Base-by-base conservation (phyloP, 305 asterid genomes). In the Stenogyne calaminthoides region DNA sequence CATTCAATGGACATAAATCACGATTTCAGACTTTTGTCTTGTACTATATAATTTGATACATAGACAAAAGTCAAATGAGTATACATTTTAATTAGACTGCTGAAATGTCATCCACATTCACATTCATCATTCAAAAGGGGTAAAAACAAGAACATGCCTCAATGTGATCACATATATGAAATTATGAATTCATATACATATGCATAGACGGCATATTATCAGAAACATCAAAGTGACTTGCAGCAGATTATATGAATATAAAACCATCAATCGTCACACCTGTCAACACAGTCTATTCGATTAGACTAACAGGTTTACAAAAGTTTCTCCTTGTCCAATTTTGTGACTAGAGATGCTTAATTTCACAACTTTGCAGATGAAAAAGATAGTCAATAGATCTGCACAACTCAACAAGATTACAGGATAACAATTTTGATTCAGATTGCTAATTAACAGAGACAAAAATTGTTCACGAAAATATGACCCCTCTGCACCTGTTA, bases 51-150 rank as follows among this genome's bases (percentile, higher is more conserved):
- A 51, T 47, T 59, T 11, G 57, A 67, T 44, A 65, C 49, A 47
- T 55, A 70, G 27, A 52, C 42, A 19, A 22, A 55, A 11, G 7
- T 64, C 27, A 9, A 71, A 71, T 66, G 37, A 20, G 40, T 14
- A 52, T 0, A 12, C 59, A 54, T 32, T 67, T 60, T 22, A 36
- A 22, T 51, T 27, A 54, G 4, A 68, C n/a, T 70, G 61, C 55
- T 29, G 62, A 72, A 67, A 47, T 7, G 42, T 40, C 56, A 27
- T 65, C 54, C 54, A 14, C 5, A 8, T 0, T 62, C 47, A 67
- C 20, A 67, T 59, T 19, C 67, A 55, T 19, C 67, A 55, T 55
- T 70, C 19, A 58, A 73, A 39, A 49, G 46, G 64, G 37, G 34
- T 10, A 44, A 46, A 54, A 46, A 54, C 54, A 70, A 40, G 16